These are phyloP conservation scores for Terfezia claveryi DNA, from an alignment of 495 filamentous ascomycete species.

Conservation along the genomic window DNA sequence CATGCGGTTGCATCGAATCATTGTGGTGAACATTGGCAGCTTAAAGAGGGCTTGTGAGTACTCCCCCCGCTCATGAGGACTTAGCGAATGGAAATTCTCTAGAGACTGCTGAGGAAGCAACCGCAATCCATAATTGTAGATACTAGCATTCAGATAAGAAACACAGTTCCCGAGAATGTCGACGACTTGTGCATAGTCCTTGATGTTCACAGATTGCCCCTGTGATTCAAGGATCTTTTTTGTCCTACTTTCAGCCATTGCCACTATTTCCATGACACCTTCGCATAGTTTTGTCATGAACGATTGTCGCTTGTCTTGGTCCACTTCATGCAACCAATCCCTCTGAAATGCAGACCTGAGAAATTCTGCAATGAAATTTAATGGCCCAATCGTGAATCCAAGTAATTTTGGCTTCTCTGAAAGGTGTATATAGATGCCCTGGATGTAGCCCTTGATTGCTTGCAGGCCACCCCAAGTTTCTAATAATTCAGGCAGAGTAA, in stretches of 20 bases:
- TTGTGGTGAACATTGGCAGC: not conserved
- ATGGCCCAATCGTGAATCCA: not conserved
- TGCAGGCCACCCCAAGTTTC: not conserved
- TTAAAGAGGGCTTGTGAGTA: not conserved
- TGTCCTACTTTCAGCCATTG: not conserved
- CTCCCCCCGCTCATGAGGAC: not conserved
- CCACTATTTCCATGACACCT: not conserved
- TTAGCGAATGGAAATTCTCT: not conserved
- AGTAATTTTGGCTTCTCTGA: not conserved
- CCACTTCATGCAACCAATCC: not conserved
- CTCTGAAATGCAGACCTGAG: not conserved
- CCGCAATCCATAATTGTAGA: not conserved
- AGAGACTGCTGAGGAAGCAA: not conserved
- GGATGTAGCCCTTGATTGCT: not conserved
- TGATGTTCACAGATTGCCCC: conserved; percentile 13
- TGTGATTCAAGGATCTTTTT: conserved; percentile 7
- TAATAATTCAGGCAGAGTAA: not conserved
- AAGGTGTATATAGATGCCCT: not conserved
- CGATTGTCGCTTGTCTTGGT: not conserved
- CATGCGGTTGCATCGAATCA: conserved; percentile 16
- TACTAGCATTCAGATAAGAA: too few species aligned
- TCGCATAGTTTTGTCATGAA: not conserved
- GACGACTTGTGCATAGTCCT: conserved; percentile 4
- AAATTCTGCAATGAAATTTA: not conserved
- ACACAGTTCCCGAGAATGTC: not conserved